Base-by-base conservation (phyloP, 2,329 filamentous ascomycete species). In the Neonectria sp. region DNA sequence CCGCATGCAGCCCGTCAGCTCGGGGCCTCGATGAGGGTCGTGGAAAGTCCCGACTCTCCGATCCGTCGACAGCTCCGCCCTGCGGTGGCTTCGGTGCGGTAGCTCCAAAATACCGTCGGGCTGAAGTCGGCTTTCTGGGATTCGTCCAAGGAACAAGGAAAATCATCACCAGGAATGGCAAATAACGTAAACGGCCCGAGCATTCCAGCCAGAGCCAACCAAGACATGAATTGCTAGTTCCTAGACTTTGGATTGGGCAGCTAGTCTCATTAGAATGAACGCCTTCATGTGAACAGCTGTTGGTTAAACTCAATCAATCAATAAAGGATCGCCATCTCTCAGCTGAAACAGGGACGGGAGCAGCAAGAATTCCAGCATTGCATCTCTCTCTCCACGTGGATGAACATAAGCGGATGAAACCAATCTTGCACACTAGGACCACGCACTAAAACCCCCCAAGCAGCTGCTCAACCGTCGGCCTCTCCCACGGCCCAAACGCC, bases 401-500 rank as follows among this genome's bases (percentile, higher is more conserved):
- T 21, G 21, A 21, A 21, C 21, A 21, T 21, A 21, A 21, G 21
- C 21, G 21, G 21, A 21, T 21, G 21, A 21, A 21, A 21, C 21
- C 21, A 21, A 21, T 2, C 21, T 21, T 21, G 21, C 21, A 21
- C 21, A 35, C 33, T 13, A 35, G 33, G 33, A 12, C 11, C 35
- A 37, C 15, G 6, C 6, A 15, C 37, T n/a, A 35, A 13, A 35
- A 12, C 8, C 13, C 25, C 48, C 25, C 29, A 49, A 29, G 46
- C 46, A 17, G 12, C 12, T 49, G 2, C 6, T n/a, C 24, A 25
- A 3, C 13, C 7, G 24, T 17, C 45, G 12, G 12, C 45, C 45
- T 35, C 27, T 59, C 35, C 63, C 63, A 66, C 17, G 64, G 59
- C 4, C 59, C 60, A 15, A 59, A 31, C 35, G 7, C 52, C 21